Base-by-base conservation (phyloP, 768 basidiomycete genomes). In the Flagelloscypha sp. region DNA sequence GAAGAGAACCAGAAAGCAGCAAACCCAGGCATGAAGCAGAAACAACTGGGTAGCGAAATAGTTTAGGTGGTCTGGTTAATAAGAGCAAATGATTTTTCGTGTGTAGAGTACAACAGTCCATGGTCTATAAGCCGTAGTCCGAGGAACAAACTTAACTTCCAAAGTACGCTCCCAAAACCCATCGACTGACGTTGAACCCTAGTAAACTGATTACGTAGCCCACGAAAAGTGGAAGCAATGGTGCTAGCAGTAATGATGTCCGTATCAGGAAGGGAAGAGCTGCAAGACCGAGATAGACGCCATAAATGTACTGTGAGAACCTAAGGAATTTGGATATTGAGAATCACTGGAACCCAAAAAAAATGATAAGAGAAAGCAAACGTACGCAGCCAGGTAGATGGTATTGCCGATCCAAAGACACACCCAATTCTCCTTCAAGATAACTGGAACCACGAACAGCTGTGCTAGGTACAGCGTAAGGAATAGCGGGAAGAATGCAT, bases 191-290 rank as follows among this genome's bases (percentile, higher is more conserved):
- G 53, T 95, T 95, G 66, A 93, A 89, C 6, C 93, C 93, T 21
- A 95, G 63, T 36, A 98, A 61, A 15, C 86, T 88, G 24, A 87
- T 64, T 38, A 94, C 71, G 58, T 90, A 98, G 41, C 81, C 80
- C 19, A 72, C 79, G 50, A 94, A 85, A 30, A 94, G 62, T 16
- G 93, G 88, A 17, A 95, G 66, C 27, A 97, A 61, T 2, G 93
- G 94, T 9, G 89, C 77, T n/a, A 98, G 75, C 29, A 98, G 72
- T 27, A 95, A 66, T 56, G 93, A 88, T 11, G 86, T 78, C 19
- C 90, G 84, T 43, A 88, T 73, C 39, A 98, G 73, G 63, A 97
- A 98, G 2, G 94, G 94, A n/a, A 98, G 65, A 17, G 92, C 93
- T 84, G 47, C 41, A 20, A 89, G 61, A 6, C 89, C 90, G 24